Base-by-base conservation (phyloP, 495 filamentous ascomycete species). In the Astrocystis sublimbata region DNA sequence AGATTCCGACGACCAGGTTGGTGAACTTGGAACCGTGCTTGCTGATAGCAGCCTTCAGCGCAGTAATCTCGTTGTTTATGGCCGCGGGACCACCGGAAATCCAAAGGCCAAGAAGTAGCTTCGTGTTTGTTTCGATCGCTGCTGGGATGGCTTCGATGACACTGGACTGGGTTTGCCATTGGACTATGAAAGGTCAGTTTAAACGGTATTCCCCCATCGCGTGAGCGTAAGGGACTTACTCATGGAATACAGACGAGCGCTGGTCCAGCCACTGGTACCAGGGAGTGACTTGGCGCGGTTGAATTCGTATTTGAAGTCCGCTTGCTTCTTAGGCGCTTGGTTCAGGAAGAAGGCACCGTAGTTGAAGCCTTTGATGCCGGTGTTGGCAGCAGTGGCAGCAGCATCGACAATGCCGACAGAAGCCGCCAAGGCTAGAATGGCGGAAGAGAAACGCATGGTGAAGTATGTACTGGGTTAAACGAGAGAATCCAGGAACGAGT, bases 71-170 rank as follows among this genome's bases (percentile, higher is more conserved):
- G 64, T 86, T 86, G 64, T 78, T 70, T 60, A 92, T 78, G 41
- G 71, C 74, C 23, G 63, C 73, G 59, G 84, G 73, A 51, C 84
- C 83, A 23, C 82, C 86, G 4, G 88, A 91, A 23, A 83, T 81
- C 89, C 88, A 92, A 56, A 92, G 75, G 66, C 88, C 88, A 10
- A 92, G 82, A 3, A 92, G 80, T 3, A 92, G 79, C n/a, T 78
- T 76, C 1, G 86, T 89, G 58, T 87, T 74, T 47, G 84, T 80
- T 40, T 79, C 78, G 69, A 92, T 88, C 61, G 90, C 91, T 28
- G 85, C 88, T 42, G 87, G 89, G 64, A 93, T 91, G 64, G 85
- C 85, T 43, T 74, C 70, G 60, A 88, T 79, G 42, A 80, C 77
- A 50, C 73, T 73, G 73, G 83, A 85, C 58, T 83, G 77, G 28